Base-by-base conservation (phyloP, 2,329 filamentous ascomycete genomes). In the Fusarium nanum region DNA sequence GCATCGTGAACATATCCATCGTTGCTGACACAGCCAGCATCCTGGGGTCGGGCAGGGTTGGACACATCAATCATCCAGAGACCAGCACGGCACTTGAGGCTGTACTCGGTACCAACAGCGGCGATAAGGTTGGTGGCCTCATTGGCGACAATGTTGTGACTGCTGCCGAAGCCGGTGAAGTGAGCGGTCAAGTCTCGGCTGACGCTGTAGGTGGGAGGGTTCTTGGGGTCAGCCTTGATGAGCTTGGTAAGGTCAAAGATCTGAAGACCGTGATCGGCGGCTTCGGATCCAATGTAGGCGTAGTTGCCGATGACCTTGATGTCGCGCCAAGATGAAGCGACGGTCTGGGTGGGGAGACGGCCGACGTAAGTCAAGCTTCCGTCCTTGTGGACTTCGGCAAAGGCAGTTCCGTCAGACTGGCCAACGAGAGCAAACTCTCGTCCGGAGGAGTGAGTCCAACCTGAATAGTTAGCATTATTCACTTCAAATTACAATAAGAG, bases 211-310 rank as follows among this genome's bases (percentile, higher is more conserved):
- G 59, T 62, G 0, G 59, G 56, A 0, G 59, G 59, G 14, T 61
- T 62, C 8, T 27, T 40, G n/a, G 37, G 37, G 3, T 62, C 59
- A 2, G 45, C 28, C 25, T 76, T 76, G 32, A 84, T 75, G 5
- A 88, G 81, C 80, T 78, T 89, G 71, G 80, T 86, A 82, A 89
- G 82, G 74, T 91, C 88, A 69, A 91, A 91, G 75, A 90, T 85
- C 75, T 91, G 88, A 25, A 91, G 82, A 50, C 86, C 85, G 73
- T 90, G 88, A 56, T 79, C 76, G 9, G 70, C 65, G 1, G 86
- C 83, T 68, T 83, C 81, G 44, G 78, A 78, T 10, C 81, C 81
- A 32, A 83, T 81, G 62, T 82, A 77, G 62, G 73, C 76, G 54
- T 75, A 72, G 71, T 79, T 68, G 30, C 73, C 76, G 30, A 79